Evolutionary conservation across 2,329 filamentous ascomycete species (phyloP), one percentile per base, ranked within the genome.

Genomic region (Hymenoscyphus scutula): DNA sequence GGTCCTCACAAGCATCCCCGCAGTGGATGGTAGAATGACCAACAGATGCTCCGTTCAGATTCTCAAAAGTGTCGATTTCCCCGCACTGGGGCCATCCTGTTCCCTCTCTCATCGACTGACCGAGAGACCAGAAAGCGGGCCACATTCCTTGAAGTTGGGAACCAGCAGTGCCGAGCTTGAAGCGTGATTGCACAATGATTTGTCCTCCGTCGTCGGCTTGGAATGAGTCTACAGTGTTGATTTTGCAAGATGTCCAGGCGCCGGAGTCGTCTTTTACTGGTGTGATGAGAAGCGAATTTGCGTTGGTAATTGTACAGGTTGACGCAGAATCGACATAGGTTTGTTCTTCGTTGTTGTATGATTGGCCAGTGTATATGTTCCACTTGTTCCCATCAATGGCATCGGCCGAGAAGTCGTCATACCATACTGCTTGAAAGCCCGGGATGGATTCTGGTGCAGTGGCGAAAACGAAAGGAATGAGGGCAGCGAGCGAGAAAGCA

Each of bases 11-110:
- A 7, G 57, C 51, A 4, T 45, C 17, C 2, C 68, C 68, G 38
- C 67, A 70, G 30, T 70, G 68, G 10, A 70, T 27, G 3, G 68
- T 70, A 0, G 67, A 65, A 19, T 61, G 62, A 11, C 67, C 67
- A 3, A 63, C 53, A 1, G 60, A 8, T 2, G 19, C 53, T 2
- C 68, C 68, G 54, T 67, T 63, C 34, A 70, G 45, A 55, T 68
- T 68, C 56, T 70, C 67, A n/a, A 70, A 64, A 8, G 68, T 70
- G 54, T 70, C 68, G 59, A 70, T 70, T 41, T 70, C 68, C 32
- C 67, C 68, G 60, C 67, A 70, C 5, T 34, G 56, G 1, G 68
- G 68, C 68, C 68, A 70, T 17, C 48, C 25, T 3, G 59, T 64
- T 4, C 67, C 65, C 25, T 63, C 38, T 5, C 67, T 54, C 27